phyloP scores from a whole-genome alignment of 345 rosid genomes.

The Orychophragmus violaceus region DNA sequence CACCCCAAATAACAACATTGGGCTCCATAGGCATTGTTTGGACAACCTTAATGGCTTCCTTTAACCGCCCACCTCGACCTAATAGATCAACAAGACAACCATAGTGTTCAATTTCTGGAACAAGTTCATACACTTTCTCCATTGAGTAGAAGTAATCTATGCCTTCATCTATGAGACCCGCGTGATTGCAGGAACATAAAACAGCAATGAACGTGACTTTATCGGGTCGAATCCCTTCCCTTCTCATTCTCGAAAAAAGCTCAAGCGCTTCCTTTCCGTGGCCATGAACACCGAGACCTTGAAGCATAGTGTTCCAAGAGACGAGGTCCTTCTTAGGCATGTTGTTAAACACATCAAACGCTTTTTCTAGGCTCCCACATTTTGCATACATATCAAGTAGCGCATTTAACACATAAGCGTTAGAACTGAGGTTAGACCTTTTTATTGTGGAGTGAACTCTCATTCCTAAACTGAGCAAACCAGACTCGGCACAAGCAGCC shows the following conservation, averaged over 20 bases:
- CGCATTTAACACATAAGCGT: conserved; percentile 57
- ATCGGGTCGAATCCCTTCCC: conserved; percentile 64
- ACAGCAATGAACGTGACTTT: conserved; percentile 59
- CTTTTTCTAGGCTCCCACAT: conserved; percentile 62
- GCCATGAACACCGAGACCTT: conserved; percentile 79
- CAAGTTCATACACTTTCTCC: conserved; percentile 59
- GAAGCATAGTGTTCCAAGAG: conserved; percentile 90
- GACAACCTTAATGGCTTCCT: conserved; percentile 63
- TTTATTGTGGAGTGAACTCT: conserved; percentile 46
- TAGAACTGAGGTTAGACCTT: conserved; percentile 37
- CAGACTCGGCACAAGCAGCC: conserved; percentile 82
- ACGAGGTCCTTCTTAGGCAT: conserved; percentile 56
- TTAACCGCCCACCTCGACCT: conserved; percentile 68
- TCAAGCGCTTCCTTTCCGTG: conserved; percentile 58
- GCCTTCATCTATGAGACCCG: conserved; percentile 73
- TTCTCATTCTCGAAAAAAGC: conserved; percentile 62
- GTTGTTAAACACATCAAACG: conserved; percentile 48
- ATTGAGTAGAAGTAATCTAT: conserved; percentile 49
- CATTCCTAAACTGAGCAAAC: conserved; percentile 65
- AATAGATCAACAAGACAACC: conserved; percentile 84
- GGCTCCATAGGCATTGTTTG: conserved; percentile 71
- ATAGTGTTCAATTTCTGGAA: conserved; percentile 76
- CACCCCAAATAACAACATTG: conserved; percentile 75
- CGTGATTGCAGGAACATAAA: conserved; percentile 81
- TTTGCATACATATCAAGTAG: conserved; percentile 81